Base-by-base conservation (phyloP, 176 grass and related monocot genomes). In the Themeda triandra region DNA sequence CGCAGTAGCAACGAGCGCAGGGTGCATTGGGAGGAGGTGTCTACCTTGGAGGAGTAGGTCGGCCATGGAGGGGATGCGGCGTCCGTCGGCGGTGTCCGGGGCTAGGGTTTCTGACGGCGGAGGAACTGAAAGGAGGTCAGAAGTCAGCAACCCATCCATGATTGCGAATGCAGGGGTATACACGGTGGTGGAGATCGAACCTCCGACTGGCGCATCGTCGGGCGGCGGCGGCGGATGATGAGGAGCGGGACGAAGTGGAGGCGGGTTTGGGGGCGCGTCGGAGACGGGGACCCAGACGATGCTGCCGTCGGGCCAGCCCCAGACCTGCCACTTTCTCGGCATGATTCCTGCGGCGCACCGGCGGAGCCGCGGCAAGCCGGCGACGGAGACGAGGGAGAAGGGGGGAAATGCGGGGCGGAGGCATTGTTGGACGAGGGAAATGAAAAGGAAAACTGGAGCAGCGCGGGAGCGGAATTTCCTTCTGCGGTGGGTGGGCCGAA, bases 261-360 rank as follows among this genome's bases (percentile, higher is more conserved):
- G 1, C 25, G 73, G 58, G 0, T 59, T 10, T 6, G 44, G 35
- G 6, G 71, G 49, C 36, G 4, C 35, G 44, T 51, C 80, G 75
- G 69, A 1, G 29, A 75, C 75, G 30, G 84, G 84, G 48, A 87
- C 13, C 88, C 88, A 90, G 23, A 83, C 23, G 68, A 87, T 75
- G 75, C 60, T 32, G n/a, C 88, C 84, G 80, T 90, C 84, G 48
- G 84, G 75, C 15, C 58, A 37, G 68, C 36, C 46, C 59, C 74
- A 83, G 36, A 90, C 80, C 84, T 79, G 80, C 89, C 89, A 90
- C 75, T 53, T 87, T 6, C 25, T 31, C 71, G 71, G 71, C 71
- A 73, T 73, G 25, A 11, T 31, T 6, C 42, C 32, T 18, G 63
- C 42, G 44, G 81, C 71, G 60, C 60, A 59, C 23, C 23, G 21